These are phyloP conservation scores for Phytophthora sp. DNA, from an alignment of 352 stramenopile genomes.

Conservation along the genomic window DNA sequence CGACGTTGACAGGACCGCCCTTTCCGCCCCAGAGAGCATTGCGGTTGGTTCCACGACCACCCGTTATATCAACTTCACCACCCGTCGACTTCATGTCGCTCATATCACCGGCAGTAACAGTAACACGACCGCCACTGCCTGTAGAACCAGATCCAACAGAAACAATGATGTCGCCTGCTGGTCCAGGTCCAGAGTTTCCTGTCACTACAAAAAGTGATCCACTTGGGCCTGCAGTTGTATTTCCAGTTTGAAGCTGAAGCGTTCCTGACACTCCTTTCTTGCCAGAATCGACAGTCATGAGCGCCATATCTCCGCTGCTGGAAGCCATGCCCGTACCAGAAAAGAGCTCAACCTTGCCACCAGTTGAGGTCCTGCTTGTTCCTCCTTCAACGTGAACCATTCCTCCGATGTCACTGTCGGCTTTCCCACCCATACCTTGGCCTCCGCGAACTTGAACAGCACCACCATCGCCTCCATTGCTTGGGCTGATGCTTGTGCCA, in stretches of 20 bases:
- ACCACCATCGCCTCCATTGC: constrained; percentile 71
- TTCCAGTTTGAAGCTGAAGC: constrained; percentile 74
- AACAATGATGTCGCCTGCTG: constrained; percentile 80
- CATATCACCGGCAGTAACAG: constrained; percentile 69
- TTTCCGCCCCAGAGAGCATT: constrained; percentile 56
- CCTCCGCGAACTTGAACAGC: constrained; percentile 58
- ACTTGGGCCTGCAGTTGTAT: constrained; percentile 67
- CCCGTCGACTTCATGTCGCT: constrained; percentile 47
- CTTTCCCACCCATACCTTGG: constrained; percentile 56
- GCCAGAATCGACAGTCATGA: constrained; percentile 74
- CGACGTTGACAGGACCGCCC: constrained; percentile 62
- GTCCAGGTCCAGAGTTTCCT: constrained; percentile 66
- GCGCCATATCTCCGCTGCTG: constrained; percentile 71
- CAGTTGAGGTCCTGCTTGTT: constrained; percentile 49
- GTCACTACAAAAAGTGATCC: constrained; percentile 80
- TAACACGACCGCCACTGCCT: constrained; percentile 83
- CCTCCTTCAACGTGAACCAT: constrained; percentile 69
- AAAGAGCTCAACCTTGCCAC: constrained; percentile 68
- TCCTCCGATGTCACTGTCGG: constrained; percentile 54
- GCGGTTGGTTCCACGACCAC: constrained; percentile 52
- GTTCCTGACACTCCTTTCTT: constrained; percentile 82
- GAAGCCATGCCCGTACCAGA: constrained; percentile 51
- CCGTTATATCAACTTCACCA: constrained; percentile 56
- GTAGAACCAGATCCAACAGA: constrained; percentile 84
- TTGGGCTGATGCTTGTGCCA: constrained; percentile 49